Base-by-base conservation (phyloP, 495 filamentous ascomycete species). In the Aeminium ludgeri region DNA sequence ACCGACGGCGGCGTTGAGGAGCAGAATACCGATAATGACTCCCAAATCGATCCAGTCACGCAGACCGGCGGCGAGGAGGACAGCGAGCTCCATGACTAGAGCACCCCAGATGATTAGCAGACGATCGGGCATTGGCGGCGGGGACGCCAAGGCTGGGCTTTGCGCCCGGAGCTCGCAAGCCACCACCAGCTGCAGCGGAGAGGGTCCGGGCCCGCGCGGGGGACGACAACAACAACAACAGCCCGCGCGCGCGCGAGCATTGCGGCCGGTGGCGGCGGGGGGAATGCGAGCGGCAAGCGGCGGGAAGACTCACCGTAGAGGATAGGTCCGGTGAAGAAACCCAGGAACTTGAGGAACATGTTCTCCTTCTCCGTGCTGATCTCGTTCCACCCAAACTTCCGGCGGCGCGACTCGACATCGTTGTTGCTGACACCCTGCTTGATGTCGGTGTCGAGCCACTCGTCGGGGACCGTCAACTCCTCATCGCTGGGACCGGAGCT, bases 1-100 rank as follows among this genome's bases (percentile, higher is more conserved):
- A 65, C 80, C 80, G 56, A 84, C 80, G 36, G 66, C 59, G n/a
- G 81, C 81, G 64, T 86, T 86, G 43, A 86, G 75, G 48, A 76
- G 63, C 20, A 86, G 59, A 49, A 86, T 84, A 57, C 75, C 80
- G 43, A 80, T 76, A 58, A 86, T 86, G 51, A 86, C 79, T 65
- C 80, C 80, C 41, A 84, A 80, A 57, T 86, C 80, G 45, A 86
- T 69, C 78, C 78, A 86, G 56, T 83, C 80, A 55, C 70, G 71
- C 45, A 86, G 73, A 70, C 80, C 80, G 54, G 78, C 78, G 56
- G 81, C 77, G 46, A 86, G 62, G 19, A 83, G 58, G 49, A 82
- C 79, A 66, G 81, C 81, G 52, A 86, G 53, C 73, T 86, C 79
- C 81, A 86, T 85, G 55, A 83, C 80, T 86, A 53, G 37, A n/a